Conservation (phyloP, 179 eudicot species). For the Beta lomatogona region DNA sequence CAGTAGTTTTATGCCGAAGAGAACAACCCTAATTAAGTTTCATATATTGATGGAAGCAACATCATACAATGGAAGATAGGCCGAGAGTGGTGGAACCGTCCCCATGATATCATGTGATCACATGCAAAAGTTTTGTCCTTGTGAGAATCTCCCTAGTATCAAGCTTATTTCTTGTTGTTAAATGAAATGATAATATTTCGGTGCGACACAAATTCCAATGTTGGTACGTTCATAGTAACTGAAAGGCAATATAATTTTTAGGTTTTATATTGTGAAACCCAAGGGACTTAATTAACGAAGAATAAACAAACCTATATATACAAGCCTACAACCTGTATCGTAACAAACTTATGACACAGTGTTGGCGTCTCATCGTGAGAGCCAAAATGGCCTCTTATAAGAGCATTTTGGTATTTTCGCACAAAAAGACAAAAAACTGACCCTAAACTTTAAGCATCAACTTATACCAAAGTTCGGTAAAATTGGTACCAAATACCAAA, state of each 20-base stretch:
- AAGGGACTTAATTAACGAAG: too few species aligned
- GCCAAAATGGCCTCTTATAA: too few species aligned
- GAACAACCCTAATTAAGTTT: slow-evolving; percentile 17
- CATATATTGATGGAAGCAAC: background rate
- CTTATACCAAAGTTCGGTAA: too few species aligned
- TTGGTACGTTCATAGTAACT: slow-evolving; percentile 11
- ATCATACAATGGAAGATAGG: slow-evolving; percentile 1
- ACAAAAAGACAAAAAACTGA: too few species aligned
- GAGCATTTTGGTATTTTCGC: too few species aligned
- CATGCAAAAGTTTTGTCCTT: slow-evolving; percentile 37
- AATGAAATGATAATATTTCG: slow-evolving; percentile 16
- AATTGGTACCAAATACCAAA: too few species aligned
- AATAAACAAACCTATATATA: too few species aligned
- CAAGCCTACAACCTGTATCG: too few species aligned
- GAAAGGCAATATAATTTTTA: background rate
- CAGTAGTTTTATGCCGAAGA: too few species aligned
- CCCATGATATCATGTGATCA: slow-evolving; percentile 36
- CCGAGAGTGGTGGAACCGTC: slow-evolving; percentile 41
- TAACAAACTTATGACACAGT: too few species aligned
- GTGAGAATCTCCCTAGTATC: background rate
- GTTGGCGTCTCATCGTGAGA: too few species aligned
- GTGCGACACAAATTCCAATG: slow-evolving; percentile 14
- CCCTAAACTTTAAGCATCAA: too few species aligned
- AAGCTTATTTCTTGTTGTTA: background rate
- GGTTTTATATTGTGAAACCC: background rate